These are phyloP conservation scores for Lactarius hengduanensis DNA, from an alignment of 768 basidiomycete genomes.

Conservation along the genomic window DNA sequence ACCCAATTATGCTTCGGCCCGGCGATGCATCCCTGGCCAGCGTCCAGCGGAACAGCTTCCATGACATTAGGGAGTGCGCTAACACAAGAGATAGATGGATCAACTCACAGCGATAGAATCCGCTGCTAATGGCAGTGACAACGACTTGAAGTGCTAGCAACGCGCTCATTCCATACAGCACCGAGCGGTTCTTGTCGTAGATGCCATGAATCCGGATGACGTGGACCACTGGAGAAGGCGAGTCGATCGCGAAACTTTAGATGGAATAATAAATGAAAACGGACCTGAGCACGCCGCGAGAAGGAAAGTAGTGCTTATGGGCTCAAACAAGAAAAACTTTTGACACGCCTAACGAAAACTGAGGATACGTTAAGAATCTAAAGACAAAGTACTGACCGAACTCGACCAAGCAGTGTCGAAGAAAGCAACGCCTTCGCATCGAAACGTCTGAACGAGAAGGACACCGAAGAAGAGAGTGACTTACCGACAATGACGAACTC, in stretches of 20 bases:
- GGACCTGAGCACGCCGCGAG: conserved; percentile 67
- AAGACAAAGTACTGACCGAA: conserved; percentile 40
- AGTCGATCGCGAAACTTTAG: background rate
- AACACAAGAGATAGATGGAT: conserved; percentile 10
- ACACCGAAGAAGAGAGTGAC: conserved; percentile 14
- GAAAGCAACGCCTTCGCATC: conserved; percentile 68
- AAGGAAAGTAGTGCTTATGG: conserved; percentile 79
- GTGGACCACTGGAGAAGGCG: conserved; percentile 51
- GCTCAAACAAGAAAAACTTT: conserved; percentile 80
- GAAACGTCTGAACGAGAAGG: conserved; percentile 14
- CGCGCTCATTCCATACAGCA: conserved; percentile 55
- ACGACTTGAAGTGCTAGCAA: conserved; percentile 69
- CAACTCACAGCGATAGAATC: conserved; percentile 69
- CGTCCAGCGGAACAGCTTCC: conserved; percentile 64
- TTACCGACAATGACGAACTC: conserved; percentile 77
- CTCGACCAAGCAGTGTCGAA: conserved; percentile 72
- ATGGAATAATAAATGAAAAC: conserved; percentile 19
- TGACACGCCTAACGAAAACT: conserved; percentile 49
- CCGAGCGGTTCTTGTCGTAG: conserved; percentile 58
- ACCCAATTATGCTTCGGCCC: conserved; percentile 81
- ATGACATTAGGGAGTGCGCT: conserved; percentile 16
- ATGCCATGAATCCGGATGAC: conserved; percentile 79
- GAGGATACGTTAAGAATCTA: background rate
- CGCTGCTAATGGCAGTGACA: conserved; percentile 71
- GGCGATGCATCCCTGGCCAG: conserved; percentile 82